Evolutionary conservation across 2,329 filamentous ascomycete genomes (phyloP).

Genomic region (Fusarium sp.): DNA sequence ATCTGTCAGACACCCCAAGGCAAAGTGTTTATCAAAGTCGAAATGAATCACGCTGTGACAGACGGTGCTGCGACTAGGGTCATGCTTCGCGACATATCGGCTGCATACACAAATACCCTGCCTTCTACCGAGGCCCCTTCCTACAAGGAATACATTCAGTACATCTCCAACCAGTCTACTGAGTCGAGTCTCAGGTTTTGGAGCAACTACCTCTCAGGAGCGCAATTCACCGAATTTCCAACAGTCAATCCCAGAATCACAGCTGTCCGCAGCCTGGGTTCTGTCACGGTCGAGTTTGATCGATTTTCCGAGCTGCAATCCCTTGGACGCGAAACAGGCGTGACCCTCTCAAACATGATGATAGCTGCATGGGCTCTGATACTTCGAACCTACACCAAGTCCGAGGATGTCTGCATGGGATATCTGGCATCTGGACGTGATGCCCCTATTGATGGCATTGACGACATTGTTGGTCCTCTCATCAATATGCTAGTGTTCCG

Average conservation of each 20-base stretch:
- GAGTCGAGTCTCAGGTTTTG: constrained; percentile 32
- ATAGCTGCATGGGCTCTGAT: constrained; percentile 64
- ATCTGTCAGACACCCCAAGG: constrained; percentile 33
- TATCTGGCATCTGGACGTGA: constrained; percentile 38
- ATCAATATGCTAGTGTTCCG: constrained; percentile 65
- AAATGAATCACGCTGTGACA: constrained; percentile 49
- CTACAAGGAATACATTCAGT: constrained; percentile 35
- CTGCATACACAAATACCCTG: constrained; percentile 38
- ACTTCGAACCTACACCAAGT: constrained; percentile 58
- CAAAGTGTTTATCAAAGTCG: constrained; percentile 39
- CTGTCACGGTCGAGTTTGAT: constrained; percentile 6
- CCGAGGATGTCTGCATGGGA: constrained; percentile 63
- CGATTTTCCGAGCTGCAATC: constrained; percentile 11
- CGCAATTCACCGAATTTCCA: constrained; percentile 12
- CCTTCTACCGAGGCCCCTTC: not conserved
- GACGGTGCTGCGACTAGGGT: constrained; percentile 47
- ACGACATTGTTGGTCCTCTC: constrained; percentile 32
- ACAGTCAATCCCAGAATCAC: not conserved
- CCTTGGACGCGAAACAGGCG: constrained; percentile 34
- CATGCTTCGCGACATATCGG: constrained; percentile 44
- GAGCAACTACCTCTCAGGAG: constrained; percentile 16
- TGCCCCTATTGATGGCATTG: constrained; percentile 23
- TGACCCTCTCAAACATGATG: constrained; percentile 62
- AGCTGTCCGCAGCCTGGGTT: not conserved
- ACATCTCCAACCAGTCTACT: constrained; percentile 16